These are phyloP conservation scores for Aspergillus novoparasiticus DNA, from an alignment of 2,329 filamentous ascomycete genomes.

Conservation along the genomic window DNA sequence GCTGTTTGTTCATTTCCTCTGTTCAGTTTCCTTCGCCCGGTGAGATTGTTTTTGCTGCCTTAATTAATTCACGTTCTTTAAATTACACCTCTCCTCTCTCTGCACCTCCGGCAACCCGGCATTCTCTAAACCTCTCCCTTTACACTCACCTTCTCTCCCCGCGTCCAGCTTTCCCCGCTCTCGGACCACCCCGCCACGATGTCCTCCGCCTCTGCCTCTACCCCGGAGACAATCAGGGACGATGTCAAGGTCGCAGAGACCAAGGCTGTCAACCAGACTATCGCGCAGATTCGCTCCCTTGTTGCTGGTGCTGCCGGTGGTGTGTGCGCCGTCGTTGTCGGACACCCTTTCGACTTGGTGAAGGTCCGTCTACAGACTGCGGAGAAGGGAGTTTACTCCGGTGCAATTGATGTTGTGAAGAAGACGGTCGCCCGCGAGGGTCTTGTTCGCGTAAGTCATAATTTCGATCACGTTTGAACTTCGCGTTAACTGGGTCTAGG, in stretches of 20 bases:
- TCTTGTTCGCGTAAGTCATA: conserved; percentile 55
- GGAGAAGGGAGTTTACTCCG: conserved; percentile 86
- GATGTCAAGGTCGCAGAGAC: conserved; percentile 30
- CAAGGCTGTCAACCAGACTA: conserved; percentile 46
- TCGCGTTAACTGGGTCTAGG: conserved; percentile 48
- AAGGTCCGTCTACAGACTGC: conserved; percentile 97
- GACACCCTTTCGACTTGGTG: conserved; percentile 96
- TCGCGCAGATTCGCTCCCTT: conserved; percentile 75
- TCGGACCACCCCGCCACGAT: conserved; percentile 25
- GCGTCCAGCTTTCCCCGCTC: conserved; percentile 7
- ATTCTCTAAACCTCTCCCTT: conserved; percentile 1
- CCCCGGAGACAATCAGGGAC: conserved; percentile 33
- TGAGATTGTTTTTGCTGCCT: background rate
- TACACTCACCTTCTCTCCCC: conserved; percentile 3
- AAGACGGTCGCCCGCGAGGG: conserved; percentile 89
- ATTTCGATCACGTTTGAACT: background rate
- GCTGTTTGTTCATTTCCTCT: background rate
- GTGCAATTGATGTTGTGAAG: conserved; percentile 86
- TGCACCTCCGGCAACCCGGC: background rate
- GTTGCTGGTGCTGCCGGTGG: conserved; percentile 90
- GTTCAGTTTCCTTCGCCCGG: background rate
- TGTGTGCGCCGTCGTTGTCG: conserved; percentile 88
- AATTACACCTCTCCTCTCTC: background rate
- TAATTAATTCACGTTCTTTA: background rate
- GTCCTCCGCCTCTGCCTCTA: conserved; percentile 32